These are phyloP conservation scores for Irineochytrium annulatum DNA, from an alignment of 192 early-diverging fungal species.

Conservation along the genomic window DNA sequence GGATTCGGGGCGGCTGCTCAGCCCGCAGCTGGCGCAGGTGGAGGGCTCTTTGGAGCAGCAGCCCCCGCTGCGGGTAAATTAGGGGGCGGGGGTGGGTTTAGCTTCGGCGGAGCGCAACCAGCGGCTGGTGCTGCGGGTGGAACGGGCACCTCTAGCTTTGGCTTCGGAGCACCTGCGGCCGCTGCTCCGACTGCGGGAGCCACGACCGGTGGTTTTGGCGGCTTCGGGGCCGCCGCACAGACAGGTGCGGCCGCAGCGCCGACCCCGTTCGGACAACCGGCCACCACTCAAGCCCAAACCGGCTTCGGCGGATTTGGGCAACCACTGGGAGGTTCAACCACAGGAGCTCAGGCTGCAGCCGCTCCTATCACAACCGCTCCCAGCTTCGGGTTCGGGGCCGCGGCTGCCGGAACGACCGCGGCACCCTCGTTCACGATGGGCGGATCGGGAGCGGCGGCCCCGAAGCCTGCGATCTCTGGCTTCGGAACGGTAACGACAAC, in stretches of 20 bases:
- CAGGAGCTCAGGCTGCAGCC: conserved; percentile 14
- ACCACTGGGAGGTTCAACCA: neutral
- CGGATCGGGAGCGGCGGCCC: conserved; percentile 9
- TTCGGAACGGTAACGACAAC: neutral
- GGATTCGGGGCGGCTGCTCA: conserved; percentile 8
- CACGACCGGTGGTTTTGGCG: conserved; percentile 6
- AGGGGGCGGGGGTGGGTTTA: conserved; percentile 5
- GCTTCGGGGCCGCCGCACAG: neutral
- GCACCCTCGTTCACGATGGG: conserved; percentile 13
- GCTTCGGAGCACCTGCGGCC: conserved; percentile 15
- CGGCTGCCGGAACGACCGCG: conserved; percentile 2
- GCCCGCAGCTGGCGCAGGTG: too few species aligned
- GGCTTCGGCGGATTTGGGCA: neutral
- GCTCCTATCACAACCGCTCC: conserved; percentile 16
- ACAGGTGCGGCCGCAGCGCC: neutral
- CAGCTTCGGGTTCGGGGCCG: conserved; percentile 17
- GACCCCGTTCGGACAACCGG: conserved; percentile 11
- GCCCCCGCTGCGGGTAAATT: neutral
- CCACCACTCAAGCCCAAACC: conserved; percentile 2
- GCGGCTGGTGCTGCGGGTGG: conserved; percentile 25
- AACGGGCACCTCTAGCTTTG: conserved; percentile 18
- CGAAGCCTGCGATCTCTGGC: conserved; percentile 3
- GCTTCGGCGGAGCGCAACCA: too few species aligned
- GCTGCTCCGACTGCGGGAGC: conserved; percentile 9
- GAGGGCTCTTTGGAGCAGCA: conserved; percentile 16